phyloP scores from a whole-genome alignment of 257 asterid genomes.

The Hygrophila difformis region DNA sequence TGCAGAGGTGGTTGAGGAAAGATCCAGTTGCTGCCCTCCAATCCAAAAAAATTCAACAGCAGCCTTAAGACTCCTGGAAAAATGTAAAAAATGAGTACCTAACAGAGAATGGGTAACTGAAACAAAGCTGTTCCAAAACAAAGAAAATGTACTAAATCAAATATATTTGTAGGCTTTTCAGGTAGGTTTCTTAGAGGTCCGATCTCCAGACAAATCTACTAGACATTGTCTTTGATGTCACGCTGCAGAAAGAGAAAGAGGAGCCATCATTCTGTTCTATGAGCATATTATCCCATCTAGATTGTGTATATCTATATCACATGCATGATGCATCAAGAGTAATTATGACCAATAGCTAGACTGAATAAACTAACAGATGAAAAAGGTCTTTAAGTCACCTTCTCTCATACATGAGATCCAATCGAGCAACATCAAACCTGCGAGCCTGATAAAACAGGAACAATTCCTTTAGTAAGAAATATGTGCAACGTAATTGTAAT shows the following conservation, averaged over 20 bases:
- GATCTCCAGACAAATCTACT: slow-evolving; percentile 14
- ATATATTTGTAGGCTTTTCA: not conserved
- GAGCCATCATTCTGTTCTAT: slow-evolving; percentile 1
- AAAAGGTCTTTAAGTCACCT: slow-evolving; percentile 35
- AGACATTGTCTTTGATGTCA: not conserved
- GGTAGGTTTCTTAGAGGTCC: too few species aligned
- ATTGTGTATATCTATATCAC: too few species aligned
- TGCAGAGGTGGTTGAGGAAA: slow-evolving; percentile 20
- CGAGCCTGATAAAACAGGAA: slow-evolving; percentile 58
- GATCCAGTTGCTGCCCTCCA: slow-evolving; percentile 84
- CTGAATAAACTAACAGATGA: slow-evolving; percentile 8
- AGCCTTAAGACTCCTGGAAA: slow-evolving; percentile 67
- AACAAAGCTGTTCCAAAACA: slow-evolving; percentile 2
- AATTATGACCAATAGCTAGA: not conserved
- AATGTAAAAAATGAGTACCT: slow-evolving; percentile 12
- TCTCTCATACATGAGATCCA: slow-evolving; percentile 84
- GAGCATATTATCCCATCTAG: slow-evolving; percentile 5
- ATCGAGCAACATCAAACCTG: slow-evolving; percentile 43
- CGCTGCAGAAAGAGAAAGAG: slow-evolving; percentile 1
- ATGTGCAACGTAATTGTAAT: slow-evolving; percentile 4
- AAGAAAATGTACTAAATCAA: not conserved
- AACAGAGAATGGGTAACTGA: slow-evolving; percentile 5
- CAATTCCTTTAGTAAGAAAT: slow-evolving; percentile 4
- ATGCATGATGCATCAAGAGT: too few species aligned
- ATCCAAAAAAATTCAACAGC: slow-evolving; percentile 79